Evolutionary conservation across 1,139 yeast species (phyloP), one percentile per base, ranked within the genome.

Genomic region (Geotrichum reessii): DNA sequence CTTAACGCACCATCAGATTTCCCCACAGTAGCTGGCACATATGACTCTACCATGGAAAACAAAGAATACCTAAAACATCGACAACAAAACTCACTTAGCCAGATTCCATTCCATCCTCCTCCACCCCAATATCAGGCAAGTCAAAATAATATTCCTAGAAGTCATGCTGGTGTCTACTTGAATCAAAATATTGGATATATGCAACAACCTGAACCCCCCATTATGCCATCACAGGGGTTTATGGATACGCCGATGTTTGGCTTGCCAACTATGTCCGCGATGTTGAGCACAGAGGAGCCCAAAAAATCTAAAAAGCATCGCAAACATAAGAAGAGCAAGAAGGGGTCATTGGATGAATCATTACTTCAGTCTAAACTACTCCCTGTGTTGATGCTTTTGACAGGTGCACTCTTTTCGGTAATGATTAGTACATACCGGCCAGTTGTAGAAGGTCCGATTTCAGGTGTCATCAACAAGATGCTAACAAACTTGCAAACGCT

Each of bases 371-470:
- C 59, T 11, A 22, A 27, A 6, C 19, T 47, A 40, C 21, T 52
- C 2, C 37, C 22, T 19, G 28, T 52, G 14, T 19, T 57, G 40
- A 46, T 53, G n/a, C 33, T 57, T 46, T 31, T 57, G 14, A 52
- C 44, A 12, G 25, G 54, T 3, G 44, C 48, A 22, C 46, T 55
- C 3, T 17, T 53, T 14, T 47, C 48, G 12, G 48, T 19, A 42
- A 46, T 57, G 53, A 11, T 53, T 7, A 24, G 56, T 33, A 24
- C 52, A 27, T 49, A 19, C 28, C 40, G 59, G 19, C 59, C 56
- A 5, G 44, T n/a, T 12, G 53, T 50, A 11, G 53, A 50, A 9
- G 59, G 59, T 5, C 59, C 59, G 14, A 53, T 57, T 28, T 48
- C 56, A 12, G 56, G 52, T 8, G 52, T 46, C n/a, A 27, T 57